These are phyloP conservation scores for Talaromyces marneffei DNA, from an alignment of 2,329 filamentous ascomycete species.

Conservation along the genomic window DNA sequence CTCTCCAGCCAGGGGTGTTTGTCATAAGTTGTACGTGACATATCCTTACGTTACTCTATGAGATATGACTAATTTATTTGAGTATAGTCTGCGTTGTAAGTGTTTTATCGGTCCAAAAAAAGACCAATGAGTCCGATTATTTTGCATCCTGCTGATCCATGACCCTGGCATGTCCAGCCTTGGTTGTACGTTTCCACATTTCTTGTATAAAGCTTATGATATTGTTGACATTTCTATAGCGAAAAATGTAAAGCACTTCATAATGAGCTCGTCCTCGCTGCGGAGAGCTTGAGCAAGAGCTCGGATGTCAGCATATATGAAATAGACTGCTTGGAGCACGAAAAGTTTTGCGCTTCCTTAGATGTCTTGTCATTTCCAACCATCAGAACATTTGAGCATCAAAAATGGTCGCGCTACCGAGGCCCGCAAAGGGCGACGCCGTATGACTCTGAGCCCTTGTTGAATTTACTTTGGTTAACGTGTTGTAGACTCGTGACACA, in stretches of 20 bases:
- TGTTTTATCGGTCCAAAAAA: not conserved
- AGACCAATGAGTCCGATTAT: not conserved
- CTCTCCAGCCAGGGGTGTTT: slow-evolving; percentile 2
- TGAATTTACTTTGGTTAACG: not conserved
- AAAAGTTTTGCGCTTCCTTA: slow-evolving; percentile 9
- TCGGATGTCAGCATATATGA: slow-evolving; percentile 9
- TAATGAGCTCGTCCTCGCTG: not conserved
- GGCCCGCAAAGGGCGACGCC: slow-evolving; percentile 2
- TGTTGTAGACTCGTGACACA: slow-evolving; percentile 1
- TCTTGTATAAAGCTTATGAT: not conserved
- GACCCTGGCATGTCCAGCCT: not conserved
- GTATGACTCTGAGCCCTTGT: not conserved
- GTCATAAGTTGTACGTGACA: slow-evolving; percentile 5
- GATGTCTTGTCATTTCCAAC: slow-evolving; percentile 11
- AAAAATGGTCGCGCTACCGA: slow-evolving; percentile 10
- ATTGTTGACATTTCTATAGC: not conserved
- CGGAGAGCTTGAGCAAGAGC: slow-evolving; percentile 1
- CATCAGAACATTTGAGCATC: not conserved
- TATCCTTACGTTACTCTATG: not conserved
- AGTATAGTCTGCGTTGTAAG: slow-evolving; percentile 9
- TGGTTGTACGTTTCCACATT: slow-evolving; percentile 1
- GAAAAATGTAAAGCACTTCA: slow-evolving; percentile 7
- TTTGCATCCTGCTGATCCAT: not conserved
- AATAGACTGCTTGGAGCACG: slow-evolving; percentile 6
- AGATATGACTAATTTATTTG: not conserved